Percentiles rank a stretch among this genome's conserved stretches.
Conservation (phyloP, 768 basidiomycete species). For the Tylopilus plumbeoviolaceoides region DNA sequence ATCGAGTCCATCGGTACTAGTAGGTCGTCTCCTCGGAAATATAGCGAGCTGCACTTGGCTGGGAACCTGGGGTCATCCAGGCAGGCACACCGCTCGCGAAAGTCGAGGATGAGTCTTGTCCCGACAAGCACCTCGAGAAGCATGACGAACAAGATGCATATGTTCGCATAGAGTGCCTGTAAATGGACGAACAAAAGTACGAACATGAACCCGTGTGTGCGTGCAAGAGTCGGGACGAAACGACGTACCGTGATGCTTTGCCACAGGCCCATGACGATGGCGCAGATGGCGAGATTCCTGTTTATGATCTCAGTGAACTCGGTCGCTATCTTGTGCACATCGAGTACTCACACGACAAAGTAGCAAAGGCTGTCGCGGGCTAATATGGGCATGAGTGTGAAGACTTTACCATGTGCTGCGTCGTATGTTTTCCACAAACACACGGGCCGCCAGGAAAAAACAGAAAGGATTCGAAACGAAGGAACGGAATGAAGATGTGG, state of each 20-base stretch:
- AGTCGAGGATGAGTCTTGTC: constrained; percentile 29
- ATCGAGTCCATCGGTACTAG: constrained; percentile 11
- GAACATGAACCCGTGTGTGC: not conserved
- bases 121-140: constrained; percentile 28
- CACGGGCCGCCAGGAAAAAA: constrained; percentile 18
- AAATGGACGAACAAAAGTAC: not conserved
- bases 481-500: constrained; percentile 29
- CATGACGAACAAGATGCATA: constrained; percentile 31
- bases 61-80: constrained; percentile 10
- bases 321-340: not conserved
- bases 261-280: constrained; percentile 28
- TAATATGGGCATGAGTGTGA: constrained; percentile 23
- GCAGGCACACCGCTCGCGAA: constrained; percentile 27
- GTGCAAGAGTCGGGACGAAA: not conserved
- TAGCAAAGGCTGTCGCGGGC: constrained; percentile 30
- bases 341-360: constrained; percentile 26
- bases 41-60: constrained; percentile 13
- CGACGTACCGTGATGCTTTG: constrained; percentile 20
- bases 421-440: constrained; percentile 13
- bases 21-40: constrained; percentile 7
- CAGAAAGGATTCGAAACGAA: constrained; percentile 29
- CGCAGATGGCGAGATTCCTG: constrained; percentile 25
- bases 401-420: not conserved
- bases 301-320: not conserved
- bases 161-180: constrained; percentile 26